Conservation (phyloP, 1,139 yeast genomes). For the Geotrichum candidum region DNA sequence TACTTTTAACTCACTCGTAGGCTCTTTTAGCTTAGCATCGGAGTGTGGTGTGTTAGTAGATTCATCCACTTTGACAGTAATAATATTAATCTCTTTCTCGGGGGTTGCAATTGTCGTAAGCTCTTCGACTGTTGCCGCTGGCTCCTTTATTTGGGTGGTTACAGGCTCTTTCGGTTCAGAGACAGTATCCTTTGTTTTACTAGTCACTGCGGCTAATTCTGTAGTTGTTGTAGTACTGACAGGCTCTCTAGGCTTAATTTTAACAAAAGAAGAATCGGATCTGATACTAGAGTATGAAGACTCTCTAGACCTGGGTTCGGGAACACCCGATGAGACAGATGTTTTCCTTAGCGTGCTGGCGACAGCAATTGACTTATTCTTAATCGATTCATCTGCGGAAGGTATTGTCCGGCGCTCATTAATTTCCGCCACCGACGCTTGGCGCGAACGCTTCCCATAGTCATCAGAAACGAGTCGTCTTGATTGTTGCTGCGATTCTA, state of each 20-base stretch:
- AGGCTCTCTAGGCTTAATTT: background rate
- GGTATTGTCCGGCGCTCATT: background rate
- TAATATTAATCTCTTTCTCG: background rate
- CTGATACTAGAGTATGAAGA: background rate
- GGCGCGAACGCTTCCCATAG: background rate
- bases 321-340: background rate
- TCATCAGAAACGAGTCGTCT: background rate
- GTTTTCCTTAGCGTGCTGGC: background rate
- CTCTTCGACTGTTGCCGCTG: background rate
- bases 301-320: background rate
- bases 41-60: background rate
- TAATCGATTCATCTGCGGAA: background rate
- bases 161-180: background rate
- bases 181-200: background rate
- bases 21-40: background rate
- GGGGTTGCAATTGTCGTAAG: background rate
- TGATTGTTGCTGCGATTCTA: background rate
- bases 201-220: background rate
- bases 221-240: background rate
- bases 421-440: background rate
- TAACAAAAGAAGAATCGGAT: background rate
- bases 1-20: background rate
- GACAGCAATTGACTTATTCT: background rate
- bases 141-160: background rate
- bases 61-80: background rate